phyloP scores from a whole-genome alignment of 192 early-diverging fungal species.

The Coemansia sp. region DNA sequence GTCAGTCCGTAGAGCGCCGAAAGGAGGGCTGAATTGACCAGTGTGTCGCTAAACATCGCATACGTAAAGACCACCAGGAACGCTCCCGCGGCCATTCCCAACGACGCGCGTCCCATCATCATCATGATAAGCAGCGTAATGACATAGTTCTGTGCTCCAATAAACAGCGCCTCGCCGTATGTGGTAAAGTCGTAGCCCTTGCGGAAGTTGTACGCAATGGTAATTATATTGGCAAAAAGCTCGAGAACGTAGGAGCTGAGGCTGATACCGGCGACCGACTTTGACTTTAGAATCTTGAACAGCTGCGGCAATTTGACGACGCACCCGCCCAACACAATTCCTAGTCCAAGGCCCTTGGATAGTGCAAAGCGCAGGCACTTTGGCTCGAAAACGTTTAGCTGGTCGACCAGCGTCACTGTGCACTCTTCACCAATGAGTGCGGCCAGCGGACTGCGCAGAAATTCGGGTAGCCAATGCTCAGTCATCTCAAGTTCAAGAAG shows the following conservation, averaged over 20 bases:
- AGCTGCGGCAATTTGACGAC: conserved; percentile 98
- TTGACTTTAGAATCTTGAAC: conserved; percentile 76
- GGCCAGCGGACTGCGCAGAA: conserved; percentile 65
- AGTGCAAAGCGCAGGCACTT: conserved; percentile 80
- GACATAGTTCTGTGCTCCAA: conserved; percentile 81
- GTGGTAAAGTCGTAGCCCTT: conserved; percentile 87
- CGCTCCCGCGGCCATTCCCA: conserved; percentile 28
- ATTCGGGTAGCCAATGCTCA: conserved; percentile 58
- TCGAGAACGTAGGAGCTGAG: conserved; percentile 82
- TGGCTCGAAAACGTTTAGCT: conserved; percentile 69
- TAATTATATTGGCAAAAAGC: conserved; percentile 75
- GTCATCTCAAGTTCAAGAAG: conserved; percentile 17
- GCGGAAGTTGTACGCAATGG: conserved; percentile 86
- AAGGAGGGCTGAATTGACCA: conserved; percentile 59
- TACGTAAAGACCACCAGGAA: conserved; percentile 55
- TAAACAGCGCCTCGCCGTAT: conserved; percentile 83
- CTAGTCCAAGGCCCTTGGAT: conserved; percentile 90
- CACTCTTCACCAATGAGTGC: conserved; percentile 85
- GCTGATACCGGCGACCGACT: conserved; percentile 80
- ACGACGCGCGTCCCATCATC: conserved; percentile 56
- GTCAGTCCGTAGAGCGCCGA: conserved; percentile 71
- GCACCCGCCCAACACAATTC: conserved; percentile 92
- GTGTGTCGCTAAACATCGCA: conserved; percentile 56
- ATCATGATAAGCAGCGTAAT: conserved; percentile 72
- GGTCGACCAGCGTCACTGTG: conserved; percentile 71